Evolutionary conservation across 345 rosid genomes (phyloP), one percentile per base, ranked within the genome.

Genomic region (Ailanthus altissimus): DNA sequence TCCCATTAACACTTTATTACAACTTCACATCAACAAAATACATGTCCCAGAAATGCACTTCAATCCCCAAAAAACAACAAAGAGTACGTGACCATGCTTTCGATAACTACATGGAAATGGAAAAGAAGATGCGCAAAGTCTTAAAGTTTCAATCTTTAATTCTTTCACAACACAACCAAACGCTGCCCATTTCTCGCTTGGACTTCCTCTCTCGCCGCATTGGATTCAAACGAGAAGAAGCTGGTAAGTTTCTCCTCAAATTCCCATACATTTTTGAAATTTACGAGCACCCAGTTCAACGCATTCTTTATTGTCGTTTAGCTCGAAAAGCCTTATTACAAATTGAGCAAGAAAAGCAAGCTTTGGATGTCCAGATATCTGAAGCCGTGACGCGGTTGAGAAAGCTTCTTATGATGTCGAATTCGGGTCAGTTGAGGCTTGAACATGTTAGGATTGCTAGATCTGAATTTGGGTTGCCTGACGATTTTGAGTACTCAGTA

Each of bases 21-120:
- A 15, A 73, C 72, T 70, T 71, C 23, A 63, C 68, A 11, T 75
- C 79, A 65, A 18, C 77, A 3, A 88, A 68, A 80, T 61, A 62
- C 76, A 81, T 84, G 70, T 97, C 97, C 9, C 90, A 92, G 25
- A 69, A 69, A 69, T 94, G 95, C 67, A 94, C 97, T 77, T 81
- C 95, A 67, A 90, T 97, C 42, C 97, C 98, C 77, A 86, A 79
- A 68, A 97, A 92, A 28, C 95, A 90, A 67, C 83, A 77, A 4
- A 80, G 98, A 63, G 89, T 94, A 16, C 95, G 97, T 73, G 98
- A 97, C 81, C 97, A 92, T 50, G 97, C 91, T 83, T 97, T 63
- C 85, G 99, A 97, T 88, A 85, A 92, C 81, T 97, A 91, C 94
- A 94, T 97, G 98, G 99, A 94, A 82, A 76, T 94, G 75, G 95